These are phyloP conservation scores for Podaxis sp. DNA, from an alignment of 768 basidiomycete genomes.

Conservation along the genomic window DNA sequence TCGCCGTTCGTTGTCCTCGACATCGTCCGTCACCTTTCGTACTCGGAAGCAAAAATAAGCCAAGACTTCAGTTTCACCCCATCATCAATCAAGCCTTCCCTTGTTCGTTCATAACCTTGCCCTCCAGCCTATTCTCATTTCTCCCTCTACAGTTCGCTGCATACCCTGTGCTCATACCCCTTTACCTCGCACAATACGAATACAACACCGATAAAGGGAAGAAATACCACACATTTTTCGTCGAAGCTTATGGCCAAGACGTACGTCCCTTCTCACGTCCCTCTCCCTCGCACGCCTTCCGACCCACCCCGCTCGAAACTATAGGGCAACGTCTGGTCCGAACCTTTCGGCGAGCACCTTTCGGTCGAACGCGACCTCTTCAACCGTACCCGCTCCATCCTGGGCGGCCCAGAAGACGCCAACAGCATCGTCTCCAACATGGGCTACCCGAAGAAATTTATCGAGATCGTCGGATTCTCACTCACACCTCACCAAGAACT, in stretches of 20 bases:
- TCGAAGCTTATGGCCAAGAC: conserved; percentile 17
- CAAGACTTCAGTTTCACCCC: conserved; percentile 43
- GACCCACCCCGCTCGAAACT: not conserved
- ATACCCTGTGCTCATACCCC: conserved; percentile 63
- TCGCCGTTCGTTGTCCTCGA: conserved; percentile 53
- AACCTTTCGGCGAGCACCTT: conserved; percentile 4
- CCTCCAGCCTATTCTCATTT: conserved; percentile 10
- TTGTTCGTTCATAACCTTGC: conserved; percentile 37
- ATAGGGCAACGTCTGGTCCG: conserved; percentile 15
- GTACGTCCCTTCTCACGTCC: conserved; percentile 11
- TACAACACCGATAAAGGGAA: conserved; percentile 4
- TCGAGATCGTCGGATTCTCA: conserved; percentile 18
- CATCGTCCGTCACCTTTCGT: conserved; percentile 31
- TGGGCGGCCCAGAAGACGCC: not conserved
- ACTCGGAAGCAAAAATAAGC: conserved; percentile 33
- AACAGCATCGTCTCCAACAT: conserved; percentile 12
- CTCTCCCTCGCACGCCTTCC: not conserved
- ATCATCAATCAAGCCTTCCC: conserved; percentile 39
- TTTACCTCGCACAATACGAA: conserved; percentile 59
- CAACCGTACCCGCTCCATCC: not conserved
- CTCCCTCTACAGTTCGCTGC: conserved; percentile 45
- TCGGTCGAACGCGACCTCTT: not conserved
- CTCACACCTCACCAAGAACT: conserved; percentile 20
- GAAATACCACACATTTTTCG: conserved; percentile 9
- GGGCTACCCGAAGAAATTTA: conserved; percentile 14